Conservation (phyloP, 2,329 filamentous ascomycete species). For the Cordyceps fumosorosea region DNA sequence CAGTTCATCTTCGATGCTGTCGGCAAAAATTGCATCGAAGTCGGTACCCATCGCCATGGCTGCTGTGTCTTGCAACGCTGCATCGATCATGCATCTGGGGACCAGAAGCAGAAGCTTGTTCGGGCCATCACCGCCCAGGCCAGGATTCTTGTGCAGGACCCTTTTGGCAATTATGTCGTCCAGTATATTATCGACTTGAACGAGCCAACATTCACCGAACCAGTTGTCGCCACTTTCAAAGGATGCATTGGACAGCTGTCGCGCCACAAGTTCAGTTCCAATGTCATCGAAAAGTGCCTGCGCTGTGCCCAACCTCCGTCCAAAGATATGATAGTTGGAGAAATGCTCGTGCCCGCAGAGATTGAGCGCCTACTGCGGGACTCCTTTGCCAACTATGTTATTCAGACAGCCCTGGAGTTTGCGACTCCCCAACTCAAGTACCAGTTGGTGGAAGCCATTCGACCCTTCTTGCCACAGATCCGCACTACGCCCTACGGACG, state of each 20-base stretch:
- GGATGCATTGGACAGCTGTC: constrained; percentile 67
- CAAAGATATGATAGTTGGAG: constrained; percentile 76
- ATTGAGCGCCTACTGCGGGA: constrained; percentile 87
- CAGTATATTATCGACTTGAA: constrained; percentile 97
- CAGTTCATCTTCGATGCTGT: constrained; percentile 98
- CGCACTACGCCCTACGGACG: constrained; percentile 91
- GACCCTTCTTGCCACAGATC: constrained; percentile 76
- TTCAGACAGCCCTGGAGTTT: constrained; percentile 91
- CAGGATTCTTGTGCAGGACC: constrained; percentile 86
- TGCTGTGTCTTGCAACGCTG: constrained; percentile 97
- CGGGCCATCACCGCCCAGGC: constrained; percentile 81
- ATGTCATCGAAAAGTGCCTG: constrained; percentile 94
- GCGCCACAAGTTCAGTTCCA: constrained; percentile 98
- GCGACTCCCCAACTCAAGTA: constrained; percentile 66
- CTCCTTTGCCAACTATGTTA: constrained; percentile 94
- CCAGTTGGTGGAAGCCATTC: constrained; percentile 75
- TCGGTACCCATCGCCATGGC: constrained; percentile 94
- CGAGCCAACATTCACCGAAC: constrained; percentile 80
- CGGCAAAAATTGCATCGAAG: constrained; percentile 75
- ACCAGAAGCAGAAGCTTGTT: constrained; percentile 84
- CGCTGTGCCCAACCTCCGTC: constrained; percentile 71
- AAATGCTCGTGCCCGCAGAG: constrained; percentile 67
- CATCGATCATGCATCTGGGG: constrained; percentile 89
- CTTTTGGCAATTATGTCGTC: constrained; percentile 97
- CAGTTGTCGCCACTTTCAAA: constrained; percentile 74